These are phyloP conservation scores for Ophiostoma angusticollis DNA, from an alignment of 2,329 filamentous ascomycete species.

Conservation along the genomic window DNA sequence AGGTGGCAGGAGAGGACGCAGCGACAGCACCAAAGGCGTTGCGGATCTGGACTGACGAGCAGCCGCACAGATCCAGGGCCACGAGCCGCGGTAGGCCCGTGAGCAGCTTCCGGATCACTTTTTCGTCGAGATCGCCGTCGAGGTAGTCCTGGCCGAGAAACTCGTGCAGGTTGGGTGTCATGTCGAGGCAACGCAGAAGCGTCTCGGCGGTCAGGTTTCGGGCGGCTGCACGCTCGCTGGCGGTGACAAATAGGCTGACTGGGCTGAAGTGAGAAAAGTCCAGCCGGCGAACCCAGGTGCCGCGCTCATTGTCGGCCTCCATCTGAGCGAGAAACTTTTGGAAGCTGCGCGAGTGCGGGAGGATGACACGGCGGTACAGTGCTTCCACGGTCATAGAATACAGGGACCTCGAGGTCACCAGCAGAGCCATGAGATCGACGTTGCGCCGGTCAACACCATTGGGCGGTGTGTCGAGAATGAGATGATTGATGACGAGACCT, in stretches of 20 bases:
- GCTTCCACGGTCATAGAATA: constrained; percentile 61
- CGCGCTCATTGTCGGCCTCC: constrained; percentile 51
- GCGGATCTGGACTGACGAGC: constrained; percentile 55
- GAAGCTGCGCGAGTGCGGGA: constrained; percentile 73
- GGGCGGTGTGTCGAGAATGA: constrained; percentile 60
- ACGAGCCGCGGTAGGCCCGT: constrained; percentile 49
- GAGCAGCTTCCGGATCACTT: constrained; percentile 59
- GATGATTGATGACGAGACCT: constrained; percentile 63
- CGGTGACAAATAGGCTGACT: constrained; percentile 60
- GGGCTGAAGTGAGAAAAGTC: constrained; percentile 84
- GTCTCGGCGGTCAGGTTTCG: constrained; percentile 65
- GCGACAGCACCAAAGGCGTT: constrained; percentile 47
- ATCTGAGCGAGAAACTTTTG: constrained; percentile 66
- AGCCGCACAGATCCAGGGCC: constrained; percentile 66
- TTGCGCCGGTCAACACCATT: constrained; percentile 67
- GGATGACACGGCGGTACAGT: constrained; percentile 67
- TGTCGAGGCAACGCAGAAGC: constrained; percentile 54
- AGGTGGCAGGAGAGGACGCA: constrained; percentile 26
- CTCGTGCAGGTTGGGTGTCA: constrained; percentile 63
- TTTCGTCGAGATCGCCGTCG: constrained; percentile 58
- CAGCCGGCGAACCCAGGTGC: constrained; percentile 62
- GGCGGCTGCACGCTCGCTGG: constrained; percentile 60
- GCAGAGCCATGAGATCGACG: constrained; percentile 61
- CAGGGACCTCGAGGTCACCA: constrained; percentile 62
- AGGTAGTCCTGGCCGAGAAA: constrained; percentile 72